Base-by-base conservation (phyloP, 192 early-diverging fungal genomes). In the Hyaloraphidium curvatum region DNA sequence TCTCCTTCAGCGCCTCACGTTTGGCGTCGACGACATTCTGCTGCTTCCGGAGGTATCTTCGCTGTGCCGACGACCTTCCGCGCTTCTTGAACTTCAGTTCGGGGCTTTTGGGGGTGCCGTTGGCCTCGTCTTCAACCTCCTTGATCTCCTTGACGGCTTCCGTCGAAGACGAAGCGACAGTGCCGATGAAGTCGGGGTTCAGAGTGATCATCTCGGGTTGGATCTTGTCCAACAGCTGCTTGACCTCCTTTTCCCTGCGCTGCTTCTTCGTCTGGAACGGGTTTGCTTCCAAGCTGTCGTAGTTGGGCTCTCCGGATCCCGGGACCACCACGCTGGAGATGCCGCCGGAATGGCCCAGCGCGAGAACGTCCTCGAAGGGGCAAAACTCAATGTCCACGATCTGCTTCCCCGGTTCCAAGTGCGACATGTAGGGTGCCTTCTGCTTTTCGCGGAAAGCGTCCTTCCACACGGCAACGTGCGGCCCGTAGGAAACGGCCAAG, bases 361-460 rank as follows among this genome's bases (percentile, higher is more conserved):
- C 89, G 14, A 97, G 77, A 3, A 89, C 80, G 78, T 97, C 93
- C 60, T 97, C 93, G 77, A 76, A 97, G n/a, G 93, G 93, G 52
- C 81, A 84, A 67, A 97, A 94, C 3, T 59, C 31, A 11, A 89
- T 29, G 40, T 72, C 63, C 11, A 67, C 56, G 17, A 91, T 57
- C 0, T 65, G 54, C 0, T 69, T 67, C 2, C 64, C 61, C n/a
- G n/a, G 67, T 30, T 80, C 59, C 3, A 82, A 59, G 62, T 89
- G 89, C 35, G 64, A 70, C 83, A 97, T 86, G 64, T 97, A 97
- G 26, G 91, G 91, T 31, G 78, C 75, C 35, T 74, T 56, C 54
- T 83, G 84, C 55, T 82, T 87, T 30, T 68, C 66, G 3, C 51
- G 64, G 63, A 89, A 66, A 3, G 79, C 78, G 54, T 94, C 84